Evolutionary conservation across 306 rosid species (phyloP).

Genomic region (Vigna unguiculata): DNA sequence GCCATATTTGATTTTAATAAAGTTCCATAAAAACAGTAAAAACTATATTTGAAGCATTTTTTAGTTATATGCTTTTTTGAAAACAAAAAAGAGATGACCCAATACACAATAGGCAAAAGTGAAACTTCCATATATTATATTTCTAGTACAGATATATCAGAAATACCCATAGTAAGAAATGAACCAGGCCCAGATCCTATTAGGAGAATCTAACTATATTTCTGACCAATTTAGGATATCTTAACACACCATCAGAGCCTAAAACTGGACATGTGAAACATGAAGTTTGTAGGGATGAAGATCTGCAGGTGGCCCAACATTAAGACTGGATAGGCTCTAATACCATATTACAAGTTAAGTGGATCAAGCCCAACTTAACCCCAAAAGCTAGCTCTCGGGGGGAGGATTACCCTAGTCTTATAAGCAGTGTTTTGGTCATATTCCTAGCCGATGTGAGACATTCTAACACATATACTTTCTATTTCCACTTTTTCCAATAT

Average conservation of each 20-base stretch:
- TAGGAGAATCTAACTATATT: background rate
- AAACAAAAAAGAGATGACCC: slow-evolving; percentile 16
- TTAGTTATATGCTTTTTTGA: background rate
- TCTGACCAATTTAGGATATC: background rate
- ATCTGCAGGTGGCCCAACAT: background rate
- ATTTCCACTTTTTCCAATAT: background rate
- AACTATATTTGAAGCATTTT: slow-evolving; percentile 14
- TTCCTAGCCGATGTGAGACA: background rate
- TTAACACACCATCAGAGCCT: background rate
- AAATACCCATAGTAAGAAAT: slow-evolving; percentile 2
- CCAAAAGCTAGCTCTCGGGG: background rate
- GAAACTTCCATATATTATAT: slow-evolving; percentile 10
- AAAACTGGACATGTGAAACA: background rate
- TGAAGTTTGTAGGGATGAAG: background rate
- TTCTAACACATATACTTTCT: background rate
- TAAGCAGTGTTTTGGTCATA: background rate
- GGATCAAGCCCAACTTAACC: background rate
- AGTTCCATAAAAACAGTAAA: slow-evolving; percentile 27
- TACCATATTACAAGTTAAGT: background rate
- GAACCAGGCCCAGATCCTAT: background rate
- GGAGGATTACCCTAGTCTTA: background rate
- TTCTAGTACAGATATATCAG: background rate
- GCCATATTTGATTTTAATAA: background rate
- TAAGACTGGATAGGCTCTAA: background rate
- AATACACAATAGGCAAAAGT: slow-evolving; percentile 9